These are phyloP conservation scores for Rhynchosporium secalis DNA, from an alignment of 2,329 filamentous ascomycete species.

Conservation along the genomic window DNA sequence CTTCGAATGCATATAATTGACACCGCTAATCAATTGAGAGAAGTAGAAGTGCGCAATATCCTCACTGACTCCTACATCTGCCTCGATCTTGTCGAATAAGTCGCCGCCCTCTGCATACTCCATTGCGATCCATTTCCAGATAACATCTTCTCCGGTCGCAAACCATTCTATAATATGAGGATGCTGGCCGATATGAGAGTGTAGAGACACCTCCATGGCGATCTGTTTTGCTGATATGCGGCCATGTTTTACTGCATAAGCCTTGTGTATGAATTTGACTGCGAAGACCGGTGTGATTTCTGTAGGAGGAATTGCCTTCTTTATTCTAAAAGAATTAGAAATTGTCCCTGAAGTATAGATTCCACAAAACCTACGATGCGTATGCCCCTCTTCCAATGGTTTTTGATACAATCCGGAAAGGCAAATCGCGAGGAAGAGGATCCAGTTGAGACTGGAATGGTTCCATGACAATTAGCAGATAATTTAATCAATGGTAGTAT, in stretches of 20 bases:
- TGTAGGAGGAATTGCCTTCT: constrained; percentile 81
- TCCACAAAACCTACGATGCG: constrained; percentile 69
- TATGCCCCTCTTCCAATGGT: constrained; percentile 97
- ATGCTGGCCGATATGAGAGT: constrained; percentile 85
- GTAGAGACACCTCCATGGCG: constrained; percentile 85
- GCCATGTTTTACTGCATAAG: constrained; percentile 86
- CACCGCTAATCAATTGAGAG: constrained; percentile 82
- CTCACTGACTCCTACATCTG: constrained; percentile 89
- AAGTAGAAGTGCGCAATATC: constrained; percentile 98
- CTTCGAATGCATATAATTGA: constrained; percentile 94
- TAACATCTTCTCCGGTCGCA: constrained; percentile 76
- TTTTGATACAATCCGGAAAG: constrained; percentile 92
- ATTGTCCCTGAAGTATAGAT: neutral
- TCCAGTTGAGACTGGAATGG: constrained; percentile 80
- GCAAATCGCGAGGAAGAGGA: constrained; percentile 79
- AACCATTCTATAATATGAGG: constrained; percentile 94
- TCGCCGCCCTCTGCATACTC: constrained; percentile 94
- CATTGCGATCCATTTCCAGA: constrained; percentile 98
- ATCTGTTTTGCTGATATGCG: constrained; percentile 88
- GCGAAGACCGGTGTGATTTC: constrained; percentile 78
- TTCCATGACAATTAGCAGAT: constrained; percentile 35
- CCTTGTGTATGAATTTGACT: constrained; percentile 98
- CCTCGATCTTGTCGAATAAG: constrained; percentile 98
- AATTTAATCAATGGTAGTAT: neutral
- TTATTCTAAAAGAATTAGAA: constrained; percentile 49